A percentile compares a stretch with the other conserved stretches of the same genome.
Conservation (phyloP, 306 rosid species). For the Sophora flavescens region DNA sequence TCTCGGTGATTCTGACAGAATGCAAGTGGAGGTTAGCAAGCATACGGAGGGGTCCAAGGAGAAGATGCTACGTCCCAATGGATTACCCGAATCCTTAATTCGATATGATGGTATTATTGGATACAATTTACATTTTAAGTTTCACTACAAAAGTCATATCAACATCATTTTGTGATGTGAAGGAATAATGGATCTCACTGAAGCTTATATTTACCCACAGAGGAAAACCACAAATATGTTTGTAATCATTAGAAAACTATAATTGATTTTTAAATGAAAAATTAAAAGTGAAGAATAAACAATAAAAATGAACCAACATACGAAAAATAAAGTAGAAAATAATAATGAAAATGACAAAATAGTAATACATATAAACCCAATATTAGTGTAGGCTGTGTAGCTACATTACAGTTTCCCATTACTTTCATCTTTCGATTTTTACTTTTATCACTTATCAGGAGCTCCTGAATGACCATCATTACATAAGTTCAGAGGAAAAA, state of each 20-base stretch:
- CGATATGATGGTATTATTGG: slow-evolving; percentile 77
- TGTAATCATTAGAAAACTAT: too few relatives aligned
- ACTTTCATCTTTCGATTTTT: too few relatives aligned
- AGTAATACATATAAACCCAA: background rate
- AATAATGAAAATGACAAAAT: background rate
- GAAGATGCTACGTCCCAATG: slow-evolving; percentile 88
- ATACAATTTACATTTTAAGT: background rate
- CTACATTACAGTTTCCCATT: background rate
- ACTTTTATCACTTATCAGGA: too few relatives aligned
- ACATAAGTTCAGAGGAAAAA: background rate
- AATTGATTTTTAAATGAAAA: background rate
- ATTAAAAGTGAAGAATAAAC: background rate
- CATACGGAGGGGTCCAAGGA: slow-evolving; percentile 93
- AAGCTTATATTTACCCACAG: too few relatives aligned
- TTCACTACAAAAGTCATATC: background rate
- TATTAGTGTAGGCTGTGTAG: background rate
- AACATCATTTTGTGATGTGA: background rate
- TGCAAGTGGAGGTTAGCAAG: slow-evolving; percentile 95
- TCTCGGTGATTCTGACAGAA: slow-evolving; percentile 61
- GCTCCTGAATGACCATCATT: too few relatives aligned
- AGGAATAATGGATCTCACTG: background rate
- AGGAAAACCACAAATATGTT: too few relatives aligned
- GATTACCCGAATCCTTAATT: slow-evolving; percentile 88
- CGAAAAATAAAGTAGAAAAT: background rate
- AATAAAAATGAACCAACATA: background rate